Percentiles rank a stretch among this genome's conserved stretches.
phyloP scores from a whole-genome alignment of 768 basidiomycete species.

The Suillus plorans region DNA sequence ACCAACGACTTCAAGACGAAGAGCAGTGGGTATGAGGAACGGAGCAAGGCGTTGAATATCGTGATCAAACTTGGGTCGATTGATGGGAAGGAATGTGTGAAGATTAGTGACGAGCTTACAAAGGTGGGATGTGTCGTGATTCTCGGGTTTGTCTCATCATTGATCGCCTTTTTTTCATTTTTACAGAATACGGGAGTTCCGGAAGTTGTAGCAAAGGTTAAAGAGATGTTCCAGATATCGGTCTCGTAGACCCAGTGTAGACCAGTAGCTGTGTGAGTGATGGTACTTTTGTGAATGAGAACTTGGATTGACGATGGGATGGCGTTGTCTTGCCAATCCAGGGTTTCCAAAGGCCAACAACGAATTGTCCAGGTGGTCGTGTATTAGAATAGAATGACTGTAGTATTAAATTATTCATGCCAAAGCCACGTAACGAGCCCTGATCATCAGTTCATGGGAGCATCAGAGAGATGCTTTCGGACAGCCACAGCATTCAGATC shows the following conservation, averaged over 20 bases:
- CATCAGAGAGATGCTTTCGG: constrained; percentile 39
- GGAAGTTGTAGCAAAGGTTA: constrained; percentile 35
- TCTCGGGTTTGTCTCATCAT: neutral
- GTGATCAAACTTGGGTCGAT: constrained; percentile 90
- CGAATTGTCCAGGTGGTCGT: neutral
- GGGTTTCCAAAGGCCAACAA: neutral
- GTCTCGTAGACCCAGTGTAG: neutral
- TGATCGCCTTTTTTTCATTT: neutral
- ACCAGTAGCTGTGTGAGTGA: neutral
- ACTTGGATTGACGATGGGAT: constrained; percentile 10
- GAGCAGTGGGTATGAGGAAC: constrained; percentile 47
- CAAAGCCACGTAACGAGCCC: constrained; percentile 19
- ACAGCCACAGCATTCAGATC: neutral
- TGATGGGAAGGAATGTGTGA: constrained; percentile 75
- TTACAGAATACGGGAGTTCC: constrained; percentile 67
- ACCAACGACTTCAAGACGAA: constrained; percentile 79
- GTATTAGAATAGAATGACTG: neutral
- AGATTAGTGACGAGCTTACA: constrained; percentile 88
- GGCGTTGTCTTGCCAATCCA: neutral
- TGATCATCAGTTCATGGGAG: constrained; percentile 55
- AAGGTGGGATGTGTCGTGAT: constrained; percentile 50
- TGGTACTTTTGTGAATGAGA: constrained; percentile 45
- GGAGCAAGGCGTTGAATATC: constrained; percentile 86
- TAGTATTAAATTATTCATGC: neutral
- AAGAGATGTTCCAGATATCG: neutral